These are phyloP conservation scores for Solanum lignicaule DNA, from an alignment of 257 asterid genomes.

Conservation along the genomic window DNA sequence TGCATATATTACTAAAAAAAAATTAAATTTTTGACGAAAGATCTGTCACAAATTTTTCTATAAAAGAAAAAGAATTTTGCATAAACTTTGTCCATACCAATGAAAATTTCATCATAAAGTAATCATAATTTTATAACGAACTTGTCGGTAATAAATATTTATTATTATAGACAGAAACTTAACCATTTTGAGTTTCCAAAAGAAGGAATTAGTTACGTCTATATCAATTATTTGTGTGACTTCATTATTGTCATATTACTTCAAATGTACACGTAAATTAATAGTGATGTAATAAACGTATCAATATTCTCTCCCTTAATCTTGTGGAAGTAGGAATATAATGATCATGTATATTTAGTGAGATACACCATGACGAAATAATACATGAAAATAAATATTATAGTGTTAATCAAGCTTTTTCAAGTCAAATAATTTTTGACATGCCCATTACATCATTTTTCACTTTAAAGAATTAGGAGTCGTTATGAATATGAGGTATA, in stretches of 20 bases:
- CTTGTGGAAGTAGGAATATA: neutral
- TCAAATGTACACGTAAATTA: neutral
- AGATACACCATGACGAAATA: neutral
- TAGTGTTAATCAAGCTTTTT: neutral
- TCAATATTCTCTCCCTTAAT: neutral
- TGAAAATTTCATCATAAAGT: neutral
- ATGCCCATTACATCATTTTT: neutral
- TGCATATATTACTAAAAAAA: too few species aligned
- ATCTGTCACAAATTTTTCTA: too few species aligned
- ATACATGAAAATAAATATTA: neutral
- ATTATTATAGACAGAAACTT: neutral
- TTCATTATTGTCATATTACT: neutral
- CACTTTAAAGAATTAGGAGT: neutral
- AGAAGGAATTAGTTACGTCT: neutral
- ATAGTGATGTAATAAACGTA: neutral
- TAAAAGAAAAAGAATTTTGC: neutral
- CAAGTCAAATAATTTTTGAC: neutral
- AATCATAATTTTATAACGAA: neutral
- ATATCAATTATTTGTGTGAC: neutral
- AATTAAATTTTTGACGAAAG: neutral
- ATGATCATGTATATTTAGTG: neutral
- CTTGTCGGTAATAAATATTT: neutral
- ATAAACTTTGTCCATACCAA: neutral
- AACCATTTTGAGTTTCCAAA: neutral
- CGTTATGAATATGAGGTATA: neutral